These are phyloP conservation scores for Lomentospora prolificans DNA, from an alignment of 2,329 filamentous ascomycete species.

Conservation along the genomic window DNA sequence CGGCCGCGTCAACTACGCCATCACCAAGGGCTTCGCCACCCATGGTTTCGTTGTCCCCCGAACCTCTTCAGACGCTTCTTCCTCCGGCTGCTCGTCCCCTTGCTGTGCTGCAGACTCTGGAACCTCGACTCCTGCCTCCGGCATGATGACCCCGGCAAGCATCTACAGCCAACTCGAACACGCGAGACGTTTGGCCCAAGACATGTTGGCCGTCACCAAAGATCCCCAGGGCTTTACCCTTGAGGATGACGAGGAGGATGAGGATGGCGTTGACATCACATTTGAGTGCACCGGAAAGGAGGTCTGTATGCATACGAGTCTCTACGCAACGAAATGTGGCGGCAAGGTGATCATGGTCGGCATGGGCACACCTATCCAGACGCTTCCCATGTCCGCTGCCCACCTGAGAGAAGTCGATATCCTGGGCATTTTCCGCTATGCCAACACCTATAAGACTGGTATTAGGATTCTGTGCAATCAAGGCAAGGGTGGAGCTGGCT, in stretches of 20 bases:
- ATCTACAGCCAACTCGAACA: constrained; percentile 38
- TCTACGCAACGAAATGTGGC: constrained; percentile 61
- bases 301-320: constrained; percentile 62
- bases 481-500: constrained; percentile 25
- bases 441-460: constrained; percentile 65
- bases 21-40: constrained; percentile 49
- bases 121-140: constrained; percentile 10
- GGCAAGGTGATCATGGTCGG: constrained; percentile 68
- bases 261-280: constrained; percentile 57
- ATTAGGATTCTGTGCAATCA: constrained; percentile 48
- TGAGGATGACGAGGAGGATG: constrained; percentile 46
- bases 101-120: constrained; percentile 19
- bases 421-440: constrained; percentile 68
- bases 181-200: constrained; percentile 38
- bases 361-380: constrained; percentile 71
- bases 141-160: constrained; percentile 33
- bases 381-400: constrained; percentile 61
- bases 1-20: constrained; percentile 49
- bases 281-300: constrained; percentile 75
- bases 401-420: constrained; percentile 69
- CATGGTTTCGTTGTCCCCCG: constrained; percentile 45
- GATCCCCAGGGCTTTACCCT: constrained; percentile 18
- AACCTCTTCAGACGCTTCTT: constrained; percentile 30
- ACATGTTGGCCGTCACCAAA: constrained; percentile 35
- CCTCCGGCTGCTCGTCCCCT: constrained; percentile 36